Conservation (phyloP, 768 basidiomycete species). For the Panaeolus papilionaceus region DNA sequence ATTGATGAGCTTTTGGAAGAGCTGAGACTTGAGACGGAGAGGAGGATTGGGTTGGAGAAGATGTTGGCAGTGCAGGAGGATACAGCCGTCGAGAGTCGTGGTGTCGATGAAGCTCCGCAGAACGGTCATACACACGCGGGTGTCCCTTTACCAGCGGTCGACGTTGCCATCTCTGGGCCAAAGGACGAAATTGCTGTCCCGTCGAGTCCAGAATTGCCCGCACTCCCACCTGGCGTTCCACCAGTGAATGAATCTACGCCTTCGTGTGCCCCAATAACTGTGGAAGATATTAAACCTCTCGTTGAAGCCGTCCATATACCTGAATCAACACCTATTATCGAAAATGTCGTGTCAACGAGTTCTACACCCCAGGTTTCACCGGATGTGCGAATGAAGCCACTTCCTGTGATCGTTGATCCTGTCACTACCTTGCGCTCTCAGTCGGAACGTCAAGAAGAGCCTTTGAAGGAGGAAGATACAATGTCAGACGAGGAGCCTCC, state of each 20-base stretch:
- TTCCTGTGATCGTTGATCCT: neutral
- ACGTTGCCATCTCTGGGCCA: neutral
- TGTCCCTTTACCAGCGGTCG: neutral
- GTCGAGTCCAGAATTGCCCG: neutral
- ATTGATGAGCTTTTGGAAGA: conserved; percentile 62
- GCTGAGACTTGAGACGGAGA: conserved; percentile 59
- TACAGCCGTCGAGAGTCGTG: neutral
- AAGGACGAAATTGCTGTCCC: neutral
- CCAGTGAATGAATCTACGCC: neutral
- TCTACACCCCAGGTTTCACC: neutral
- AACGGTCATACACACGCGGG: neutral
- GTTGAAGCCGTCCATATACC: neutral
- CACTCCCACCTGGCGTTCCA: neutral
- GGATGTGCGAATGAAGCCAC: neutral
- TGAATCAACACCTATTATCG: neutral
- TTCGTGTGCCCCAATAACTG: neutral
- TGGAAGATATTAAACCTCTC: neutral
- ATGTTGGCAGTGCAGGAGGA: conserved; percentile 28
- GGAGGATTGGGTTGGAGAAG: conserved; percentile 52
- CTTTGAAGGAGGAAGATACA: neutral
- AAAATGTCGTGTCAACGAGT: neutral
- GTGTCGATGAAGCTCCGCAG: neutral
- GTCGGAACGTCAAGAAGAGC: neutral
- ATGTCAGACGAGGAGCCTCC: neutral
- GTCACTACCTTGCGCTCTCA: neutral